Evolutionary conservation across 2,329 filamentous ascomycete genomes (phyloP).

Genomic region (Chaetomiaceae sp.): DNA sequence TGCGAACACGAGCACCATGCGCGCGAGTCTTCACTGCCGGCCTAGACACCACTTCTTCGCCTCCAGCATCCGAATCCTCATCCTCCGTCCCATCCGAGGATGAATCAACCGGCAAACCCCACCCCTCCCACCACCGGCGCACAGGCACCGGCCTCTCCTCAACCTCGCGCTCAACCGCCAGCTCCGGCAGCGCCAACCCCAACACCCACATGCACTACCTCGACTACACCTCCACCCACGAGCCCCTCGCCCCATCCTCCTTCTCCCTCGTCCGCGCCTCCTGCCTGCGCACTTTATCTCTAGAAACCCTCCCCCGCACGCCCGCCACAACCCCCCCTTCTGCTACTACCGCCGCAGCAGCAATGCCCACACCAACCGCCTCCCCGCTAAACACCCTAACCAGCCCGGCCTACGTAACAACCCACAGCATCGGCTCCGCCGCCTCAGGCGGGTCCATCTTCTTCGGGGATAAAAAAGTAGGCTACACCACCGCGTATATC

Average conservation of each 20-base stretch:
- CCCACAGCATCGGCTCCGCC: conserved; percentile 49
- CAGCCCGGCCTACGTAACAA: conserved; percentile 48
- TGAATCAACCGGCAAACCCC: conserved; percentile 31
- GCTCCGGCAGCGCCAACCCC: conserved; percentile 39
- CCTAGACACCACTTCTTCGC: conserved; percentile 44
- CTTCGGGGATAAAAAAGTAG: conserved; percentile 60
- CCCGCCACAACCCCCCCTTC: conserved; percentile 33
- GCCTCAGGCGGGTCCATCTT: conserved; percentile 63
- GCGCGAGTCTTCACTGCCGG: conserved; percentile 47
- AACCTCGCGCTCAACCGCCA: conserved; percentile 50
- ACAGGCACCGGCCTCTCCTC: conserved; percentile 42
- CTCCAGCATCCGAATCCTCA: conserved; percentile 49
- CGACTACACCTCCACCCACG: conserved; percentile 65
- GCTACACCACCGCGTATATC: conserved; percentile 66
- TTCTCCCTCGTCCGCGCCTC: conserved; percentile 65
- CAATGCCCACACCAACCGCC: conserved; percentile 36
- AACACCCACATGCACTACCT: conserved; percentile 56
- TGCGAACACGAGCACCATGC: conserved; percentile 57
- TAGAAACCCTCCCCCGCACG: conserved; percentile 59
- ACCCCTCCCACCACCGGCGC: conserved; percentile 33
- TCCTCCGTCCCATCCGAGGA: conserved; percentile 40
- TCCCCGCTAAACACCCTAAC: no score
- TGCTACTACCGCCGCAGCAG: conserved; percentile 32
- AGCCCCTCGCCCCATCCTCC: conserved; percentile 56
- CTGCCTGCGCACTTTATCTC: conserved; percentile 61